These are phyloP conservation scores for Boeremia exigua DNA, from an alignment of 2,329 filamentous ascomycete genomes.

Conservation along the genomic window DNA sequence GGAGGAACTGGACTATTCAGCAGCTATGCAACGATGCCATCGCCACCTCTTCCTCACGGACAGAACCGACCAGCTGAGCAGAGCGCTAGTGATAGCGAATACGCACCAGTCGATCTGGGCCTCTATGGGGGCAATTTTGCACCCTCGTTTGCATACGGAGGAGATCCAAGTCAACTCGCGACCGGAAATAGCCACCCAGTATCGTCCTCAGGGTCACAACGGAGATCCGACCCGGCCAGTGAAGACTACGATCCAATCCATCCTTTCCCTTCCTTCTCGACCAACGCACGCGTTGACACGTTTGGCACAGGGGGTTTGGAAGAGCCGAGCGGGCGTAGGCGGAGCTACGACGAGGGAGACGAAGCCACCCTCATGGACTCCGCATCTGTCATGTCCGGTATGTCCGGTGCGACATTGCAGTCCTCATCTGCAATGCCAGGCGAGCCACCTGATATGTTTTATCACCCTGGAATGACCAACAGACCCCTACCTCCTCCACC, in stretches of 20 bases:
- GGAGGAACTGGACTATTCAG: conserved; percentile 59
- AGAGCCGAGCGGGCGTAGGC: conserved; percentile 71
- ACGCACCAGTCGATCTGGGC: conserved; percentile 72
- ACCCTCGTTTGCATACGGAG: conserved; percentile 66
- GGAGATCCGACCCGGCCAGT: conserved; percentile 52
- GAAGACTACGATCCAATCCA: conserved; percentile 58
- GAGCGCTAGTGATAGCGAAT: conserved; percentile 69
- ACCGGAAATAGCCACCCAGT: conserved; percentile 47
- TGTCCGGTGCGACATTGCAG: conserved; percentile 35
- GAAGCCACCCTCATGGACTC: conserved; percentile 63
- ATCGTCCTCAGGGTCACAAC: conserved; percentile 54
- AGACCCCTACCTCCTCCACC: conserved; percentile 69
- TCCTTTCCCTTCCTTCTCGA: conserved; percentile 63
- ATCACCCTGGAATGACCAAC: conserved; percentile 78
- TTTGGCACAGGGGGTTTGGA: conserved; percentile 89
- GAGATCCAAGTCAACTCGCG: conserved; percentile 53
- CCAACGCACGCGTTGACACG: conserved; percentile 78
- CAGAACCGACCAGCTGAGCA: conserved; percentile 23
- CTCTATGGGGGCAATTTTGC: conserved; percentile 76
- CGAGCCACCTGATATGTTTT: conserved; percentile 89
- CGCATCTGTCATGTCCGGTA: conserved; percentile 28
- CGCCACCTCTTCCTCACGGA: conserved; percentile 50
- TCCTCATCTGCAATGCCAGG: conserved; percentile 45
- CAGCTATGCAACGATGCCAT: conserved; percentile 51
- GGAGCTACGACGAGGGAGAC: conserved; percentile 93